Evolutionary conservation across 345 rosid species (phyloP), one percentile per base, ranked within the genome.

Genomic region (Corchorus capsularis): DNA sequence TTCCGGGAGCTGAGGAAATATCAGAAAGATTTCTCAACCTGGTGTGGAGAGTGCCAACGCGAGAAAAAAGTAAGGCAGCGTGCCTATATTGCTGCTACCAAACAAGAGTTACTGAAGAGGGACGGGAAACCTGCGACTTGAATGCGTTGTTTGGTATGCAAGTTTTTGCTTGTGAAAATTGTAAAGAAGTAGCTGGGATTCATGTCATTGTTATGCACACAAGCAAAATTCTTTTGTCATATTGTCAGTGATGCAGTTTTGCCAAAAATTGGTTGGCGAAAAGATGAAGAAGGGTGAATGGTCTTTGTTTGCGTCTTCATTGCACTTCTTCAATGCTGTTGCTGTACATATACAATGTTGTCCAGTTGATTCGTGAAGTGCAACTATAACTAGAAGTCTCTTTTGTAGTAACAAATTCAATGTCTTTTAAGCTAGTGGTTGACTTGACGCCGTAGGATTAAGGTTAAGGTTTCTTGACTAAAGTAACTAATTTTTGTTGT

Each of bases 31-130:
- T 92, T 82, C 83, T 86, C 96, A 20, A 86, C 89, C 81, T 94
- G 98, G 97, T 96, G 99, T 69, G 95, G 95, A 63, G 97, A 96
- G 81, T 94, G 99, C 82, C 72, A 56, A 43, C 89, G 89, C 20
- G 90, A 85, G 82, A 94, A 92, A 89, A 84, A 80, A 80, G 97
- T 82, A 71, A 86, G 90, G 82, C 95, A 88, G 74, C 81, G 53
- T 12, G 35, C 72, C 73, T 83, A 88, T n/a, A 67, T 91, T 77
- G 91, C 83, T 32, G 87, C 90, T 32, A 79, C 91, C 75, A 91
- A 88, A 85, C 81, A 88, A 91, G 91, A 83, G 70, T 60, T 88
- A 71, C 64, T 90, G 73, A 87, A 76, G 84, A 83, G 85, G 79
- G 84, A 69, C 5, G 27, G 79, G 71, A 81, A 78, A 79, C 67